Base-by-base conservation (phyloP, 106 monocot genomes). In the Hemerocallis citrina region DNA sequence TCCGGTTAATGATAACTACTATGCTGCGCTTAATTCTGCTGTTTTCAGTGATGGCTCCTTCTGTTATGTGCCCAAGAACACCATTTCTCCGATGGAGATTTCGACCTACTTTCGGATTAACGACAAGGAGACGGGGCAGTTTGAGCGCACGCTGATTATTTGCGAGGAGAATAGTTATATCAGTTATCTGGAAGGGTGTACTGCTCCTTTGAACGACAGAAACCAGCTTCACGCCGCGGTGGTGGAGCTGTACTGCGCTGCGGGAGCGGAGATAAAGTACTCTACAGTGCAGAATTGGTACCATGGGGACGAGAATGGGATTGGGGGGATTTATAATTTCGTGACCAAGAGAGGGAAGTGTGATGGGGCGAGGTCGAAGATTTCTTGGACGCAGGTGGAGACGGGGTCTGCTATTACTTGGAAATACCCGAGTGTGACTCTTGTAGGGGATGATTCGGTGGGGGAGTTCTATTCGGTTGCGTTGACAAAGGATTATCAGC, bases 251-350 rank as follows among this genome's bases (percentile, higher is more conserved):
- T 79, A 77, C 65, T 88, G 91, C 20, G 78, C 81, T 0, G 91
- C 88, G 47, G 84, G 77, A 10, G 91, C 96, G 0, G 90, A 98
- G 74, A 92, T 98, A 25, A 91, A 88, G 74, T 98, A 91, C 44
- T 88, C 87, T 5, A 91, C 96, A 1, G 91, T 98, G 55, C 96
- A 98, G 69, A 98, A 98, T 56, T 98, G 96, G 96, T 98, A 88
- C 56, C 81, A 91, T 0, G 91, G 91, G 14, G 88, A 91, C 44
- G 78, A 84, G 47, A 65, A 92, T 13, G 91, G 96, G 35, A 84
- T 47, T 0, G 96, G 96, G 6, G 96, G 96, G 28, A 85, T 98
- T 34, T 98, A 85, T 59, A 98, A 98, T 61, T 98, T 98, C 43
- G 96, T 98, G 14, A 98, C 88, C 3, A 98, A 98, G 71, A 78